Conservation (phyloP, 345 rosid species). For the Aegle marmelos region DNA sequence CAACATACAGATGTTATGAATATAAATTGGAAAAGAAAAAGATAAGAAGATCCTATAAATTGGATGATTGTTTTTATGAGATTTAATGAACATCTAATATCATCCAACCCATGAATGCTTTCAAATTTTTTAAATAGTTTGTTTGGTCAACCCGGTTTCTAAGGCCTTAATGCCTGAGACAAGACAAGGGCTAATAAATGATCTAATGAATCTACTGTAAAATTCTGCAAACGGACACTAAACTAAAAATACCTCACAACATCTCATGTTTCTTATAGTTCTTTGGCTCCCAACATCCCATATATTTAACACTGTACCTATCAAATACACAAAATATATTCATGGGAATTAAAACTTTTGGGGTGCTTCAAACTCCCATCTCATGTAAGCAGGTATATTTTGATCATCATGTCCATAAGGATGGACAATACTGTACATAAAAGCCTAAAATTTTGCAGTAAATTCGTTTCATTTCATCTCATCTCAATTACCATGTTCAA, state of each 20-base stretch:
- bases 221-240: too few species aligned
- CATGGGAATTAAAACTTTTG: background rate
- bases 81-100: background rate
- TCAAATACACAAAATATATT: conserved; percentile 8
- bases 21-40: too few species aligned
- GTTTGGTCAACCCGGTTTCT: background rate
- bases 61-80: too few species aligned
- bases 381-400: too few species aligned
- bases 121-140: background rate
- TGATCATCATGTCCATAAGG: too few species aligned
- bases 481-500: too few species aligned
- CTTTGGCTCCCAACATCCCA: conserved; percentile 97
- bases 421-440: too few species aligned
- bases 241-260: too few species aligned
- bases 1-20: background rate
- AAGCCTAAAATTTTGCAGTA: too few species aligned
- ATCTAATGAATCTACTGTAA: background rate
- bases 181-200: too few species aligned
- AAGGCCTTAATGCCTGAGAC: background rate
- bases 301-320: conserved; percentile 73
- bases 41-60: too few species aligned
- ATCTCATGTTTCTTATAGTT: conserved; percentile 48
- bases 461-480: too few species aligned
- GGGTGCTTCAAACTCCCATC: background rate
- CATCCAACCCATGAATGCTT: background rate